These are phyloP conservation scores for Tulasnella sp. DNA, from an alignment of 768 basidiomycete genomes.

Conservation along the genomic window DNA sequence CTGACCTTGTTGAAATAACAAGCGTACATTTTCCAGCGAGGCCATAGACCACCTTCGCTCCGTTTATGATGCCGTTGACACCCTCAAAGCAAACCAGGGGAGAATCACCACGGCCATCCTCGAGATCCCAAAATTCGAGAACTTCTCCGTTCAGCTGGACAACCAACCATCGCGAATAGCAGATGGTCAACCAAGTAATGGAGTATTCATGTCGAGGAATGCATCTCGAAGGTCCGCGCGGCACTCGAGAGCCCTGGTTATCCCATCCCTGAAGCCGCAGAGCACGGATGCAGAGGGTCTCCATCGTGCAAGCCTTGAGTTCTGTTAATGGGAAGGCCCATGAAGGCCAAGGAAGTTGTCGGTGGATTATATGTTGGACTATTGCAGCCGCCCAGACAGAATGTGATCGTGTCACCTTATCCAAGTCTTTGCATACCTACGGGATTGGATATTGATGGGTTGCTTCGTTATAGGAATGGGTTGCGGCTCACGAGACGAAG, in stretches of 20 bases:
- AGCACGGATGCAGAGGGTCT: background rate
- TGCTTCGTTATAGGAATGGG: background rate
- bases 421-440: background rate
- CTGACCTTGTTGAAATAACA: too few species aligned
- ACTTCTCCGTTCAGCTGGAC: background rate
- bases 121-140: background rate
- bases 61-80: background rate
- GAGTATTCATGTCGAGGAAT: background rate
- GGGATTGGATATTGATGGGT: background rate
- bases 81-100: background rate
- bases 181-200: background rate
- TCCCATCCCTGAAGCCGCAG: background rate
- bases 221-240: background rate
- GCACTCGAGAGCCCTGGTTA: background rate
- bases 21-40: too few species aligned
- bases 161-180: background rate
- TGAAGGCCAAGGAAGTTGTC: background rate
- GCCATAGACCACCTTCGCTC: background rate
- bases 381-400: background rate
- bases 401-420: background rate
- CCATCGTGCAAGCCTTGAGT: background rate
- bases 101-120: background rate
- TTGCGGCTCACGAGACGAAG: background rate
- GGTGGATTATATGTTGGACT: background rate
- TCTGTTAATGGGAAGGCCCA: background rate